Base-by-base conservation (phyloP, 768 basidiomycete species). In the Mycena haematopus region DNA sequence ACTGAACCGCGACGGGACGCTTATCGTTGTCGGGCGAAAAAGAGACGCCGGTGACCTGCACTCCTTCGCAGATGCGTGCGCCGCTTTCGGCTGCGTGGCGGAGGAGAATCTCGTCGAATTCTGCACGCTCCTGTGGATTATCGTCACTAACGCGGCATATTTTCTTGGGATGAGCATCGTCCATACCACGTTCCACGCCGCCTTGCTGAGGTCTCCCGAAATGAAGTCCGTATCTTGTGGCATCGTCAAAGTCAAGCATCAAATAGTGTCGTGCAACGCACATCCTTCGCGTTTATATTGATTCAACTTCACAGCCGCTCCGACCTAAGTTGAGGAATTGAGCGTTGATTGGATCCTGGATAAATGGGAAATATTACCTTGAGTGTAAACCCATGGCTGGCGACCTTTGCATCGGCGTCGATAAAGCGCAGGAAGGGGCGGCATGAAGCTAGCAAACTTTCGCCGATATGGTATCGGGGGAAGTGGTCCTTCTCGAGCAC, bases 101-200 rank as follows among this genome's bases (percentile, higher is more conserved):
- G n/a, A n/a, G n/a, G n/a, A n/a, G n/a, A n/a, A n/a, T n/a, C n/a
- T n/a, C n/a, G n/a, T n/a, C n/a, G n/a, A n/a, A n/a, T n/a, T n/a
- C n/a, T n/a, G n/a, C n/a, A n/a, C n/a, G n/a, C n/a, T n/a, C n/a
- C n/a, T n/a, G n/a, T n/a, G n/a, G n/a, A n/a, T n/a, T n/a, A n/a
- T n/a, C n/a, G n/a, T n/a, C n/a, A n/a, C n/a, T n/a, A n/a, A n/a
- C n/a, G n/a, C n/a, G n/a, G n/a, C n/a, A n/a, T n/a, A n/a, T n/a
- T n/a, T n/a, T n/a, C n/a, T n/a, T n/a, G n/a, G n/a, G n/a, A n/a
- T n/a, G 21, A 24, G 3, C 29, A 38, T n/a, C 2, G 25, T 9
- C 79, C 84, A 58, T 57, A 85, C 85, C 60, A 89, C 86, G 67
- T 89, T 89, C 86, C 86, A 89, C 0, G 87, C 75, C 52, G 71